Percentiles rank a stretch among this genome's conserved stretches.
Conservation (phyloP, 768 basidiomycete genomes). For the Paxillus involutus region DNA sequence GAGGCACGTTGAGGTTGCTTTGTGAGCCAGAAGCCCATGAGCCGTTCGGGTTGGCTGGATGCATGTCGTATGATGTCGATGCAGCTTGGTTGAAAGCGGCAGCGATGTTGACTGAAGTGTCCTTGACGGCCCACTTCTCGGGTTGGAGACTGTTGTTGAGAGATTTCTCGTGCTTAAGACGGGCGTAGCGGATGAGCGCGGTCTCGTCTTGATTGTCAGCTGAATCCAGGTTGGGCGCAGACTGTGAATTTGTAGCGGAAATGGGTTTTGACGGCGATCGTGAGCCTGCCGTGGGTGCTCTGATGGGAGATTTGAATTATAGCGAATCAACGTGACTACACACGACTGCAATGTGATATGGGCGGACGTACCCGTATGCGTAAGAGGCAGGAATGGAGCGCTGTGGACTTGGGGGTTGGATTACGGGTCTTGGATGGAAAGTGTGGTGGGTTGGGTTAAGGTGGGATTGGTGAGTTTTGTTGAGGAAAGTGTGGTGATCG, state of each 20-base stretch:
- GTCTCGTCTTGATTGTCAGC: slow-evolving; percentile 47
- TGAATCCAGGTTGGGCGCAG: slow-evolving; percentile 35
- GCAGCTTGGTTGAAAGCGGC: slow-evolving; percentile 78
- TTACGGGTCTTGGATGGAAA: slow-evolving; percentile 23
- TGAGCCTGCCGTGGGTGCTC: slow-evolving; percentile 54
- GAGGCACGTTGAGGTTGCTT: slow-evolving; percentile 49
- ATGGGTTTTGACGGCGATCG: slow-evolving; percentile 60
- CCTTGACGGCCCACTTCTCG: slow-evolving; percentile 71
- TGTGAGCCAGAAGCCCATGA: slow-evolving; percentile 67
- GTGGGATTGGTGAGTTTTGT: slow-evolving; percentile 45
- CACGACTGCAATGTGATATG: slow-evolving; percentile 7
- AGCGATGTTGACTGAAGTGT: slow-evolving; percentile 86
- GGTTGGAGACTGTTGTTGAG: slow-evolving; percentile 43
- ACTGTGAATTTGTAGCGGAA: slow-evolving; percentile 35
- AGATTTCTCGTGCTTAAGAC: slow-evolving; percentile 44
- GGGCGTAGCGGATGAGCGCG: slow-evolving; percentile 47
- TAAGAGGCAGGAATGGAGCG: slow-evolving; percentile 58
- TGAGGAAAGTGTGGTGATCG: slow-evolving; percentile 77
- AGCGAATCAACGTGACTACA: slow-evolving; percentile 17
- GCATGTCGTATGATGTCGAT: slow-evolving; percentile 40
- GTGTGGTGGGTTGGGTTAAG: slow-evolving; percentile 33
- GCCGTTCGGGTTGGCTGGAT: slow-evolving; percentile 52
- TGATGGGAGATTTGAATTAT: slow-evolving; percentile 29
- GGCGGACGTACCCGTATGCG: slow-evolving; percentile 60
- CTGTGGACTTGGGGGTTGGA: slow-evolving; percentile 34